Conservation (phyloP, 2,329 filamentous ascomycete genomes). For the Pyricularia grisea region DNA sequence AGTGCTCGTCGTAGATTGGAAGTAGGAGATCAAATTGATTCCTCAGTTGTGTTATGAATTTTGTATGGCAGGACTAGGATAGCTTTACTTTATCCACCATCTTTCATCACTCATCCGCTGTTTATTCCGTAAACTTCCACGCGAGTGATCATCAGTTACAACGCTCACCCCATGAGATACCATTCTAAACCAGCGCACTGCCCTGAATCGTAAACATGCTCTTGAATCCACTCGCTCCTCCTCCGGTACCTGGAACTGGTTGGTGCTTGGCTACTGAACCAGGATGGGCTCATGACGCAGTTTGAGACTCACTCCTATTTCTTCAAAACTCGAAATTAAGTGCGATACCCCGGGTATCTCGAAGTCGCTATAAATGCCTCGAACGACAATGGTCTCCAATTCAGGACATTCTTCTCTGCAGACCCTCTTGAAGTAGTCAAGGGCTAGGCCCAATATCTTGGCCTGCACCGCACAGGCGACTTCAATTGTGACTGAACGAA, state of each 20-base stretch:
- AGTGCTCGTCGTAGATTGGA: background rate
- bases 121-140: too few relatives aligned
- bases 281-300: background rate
- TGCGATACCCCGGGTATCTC: background rate
- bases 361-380: background rate
- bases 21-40: background rate
- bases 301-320: background rate
- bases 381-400: background rate
- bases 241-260: background rate
- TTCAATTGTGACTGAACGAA: background rate
- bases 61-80: background rate
- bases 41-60: background rate
- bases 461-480: background rate
- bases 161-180: too few relatives aligned
- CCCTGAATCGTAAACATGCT: background rate
- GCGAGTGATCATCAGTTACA: too few relatives aligned
- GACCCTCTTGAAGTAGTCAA: background rate
- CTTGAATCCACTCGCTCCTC: background rate
- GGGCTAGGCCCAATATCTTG: background rate
- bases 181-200: background rate
- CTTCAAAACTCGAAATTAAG: background rate
- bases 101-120: background rate
- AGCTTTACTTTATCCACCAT: background rate
- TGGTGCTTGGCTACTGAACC: background rate
- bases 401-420: background rate